Conservation (phyloP, 352 stramenopile genomes). For the Phytophthora ramorum region DNA sequence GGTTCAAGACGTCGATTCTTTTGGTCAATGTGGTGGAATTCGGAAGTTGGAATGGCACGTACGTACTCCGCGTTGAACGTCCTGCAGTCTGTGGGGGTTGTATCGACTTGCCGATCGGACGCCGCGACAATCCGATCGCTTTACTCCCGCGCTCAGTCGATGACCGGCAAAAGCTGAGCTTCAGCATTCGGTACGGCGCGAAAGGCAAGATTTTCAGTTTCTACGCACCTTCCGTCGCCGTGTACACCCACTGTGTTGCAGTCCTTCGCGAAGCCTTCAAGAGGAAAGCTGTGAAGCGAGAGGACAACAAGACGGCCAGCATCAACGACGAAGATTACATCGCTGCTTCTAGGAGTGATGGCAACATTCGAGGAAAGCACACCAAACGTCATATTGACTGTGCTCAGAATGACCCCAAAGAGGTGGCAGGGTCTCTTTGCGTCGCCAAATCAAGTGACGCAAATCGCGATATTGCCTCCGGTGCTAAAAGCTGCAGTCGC, state of each 20-base stretch:
- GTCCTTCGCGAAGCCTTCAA: slow-evolving; percentile 8
- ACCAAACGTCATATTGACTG: too few species aligned
- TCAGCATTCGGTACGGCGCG: slow-evolving; percentile 13
- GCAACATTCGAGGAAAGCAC: too few species aligned
- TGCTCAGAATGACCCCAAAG: too few species aligned
- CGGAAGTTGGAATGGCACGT: slow-evolving; percentile 1
- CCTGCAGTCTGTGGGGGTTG: slow-evolving; percentile 9
- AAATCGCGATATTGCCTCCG: too few species aligned
- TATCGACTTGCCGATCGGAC: slow-evolving; percentile 16
- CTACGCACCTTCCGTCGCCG: background rate
- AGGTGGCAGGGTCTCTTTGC: too few species aligned
- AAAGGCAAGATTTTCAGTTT: slow-evolving; percentile 19
- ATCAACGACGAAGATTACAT: background rate
- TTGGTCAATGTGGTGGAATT: slow-evolving; percentile 15
- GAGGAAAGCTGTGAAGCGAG: background rate
- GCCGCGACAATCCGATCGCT: background rate
- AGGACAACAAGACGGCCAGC: background rate
- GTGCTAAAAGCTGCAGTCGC: too few species aligned
- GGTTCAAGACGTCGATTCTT: slow-evolving; percentile 17
- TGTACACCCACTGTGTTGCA: slow-evolving; percentile 15
- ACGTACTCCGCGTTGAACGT: slow-evolving; percentile 15
- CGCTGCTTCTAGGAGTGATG: too few species aligned
- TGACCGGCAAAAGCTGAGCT: slow-evolving; percentile 14
- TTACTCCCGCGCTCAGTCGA: slow-evolving; percentile 10
- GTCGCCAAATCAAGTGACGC: too few species aligned